These are phyloP conservation scores for Hyaloscypha finlandica DNA, from an alignment of 495 filamentous ascomycete genomes.

Conservation along the genomic window DNA sequence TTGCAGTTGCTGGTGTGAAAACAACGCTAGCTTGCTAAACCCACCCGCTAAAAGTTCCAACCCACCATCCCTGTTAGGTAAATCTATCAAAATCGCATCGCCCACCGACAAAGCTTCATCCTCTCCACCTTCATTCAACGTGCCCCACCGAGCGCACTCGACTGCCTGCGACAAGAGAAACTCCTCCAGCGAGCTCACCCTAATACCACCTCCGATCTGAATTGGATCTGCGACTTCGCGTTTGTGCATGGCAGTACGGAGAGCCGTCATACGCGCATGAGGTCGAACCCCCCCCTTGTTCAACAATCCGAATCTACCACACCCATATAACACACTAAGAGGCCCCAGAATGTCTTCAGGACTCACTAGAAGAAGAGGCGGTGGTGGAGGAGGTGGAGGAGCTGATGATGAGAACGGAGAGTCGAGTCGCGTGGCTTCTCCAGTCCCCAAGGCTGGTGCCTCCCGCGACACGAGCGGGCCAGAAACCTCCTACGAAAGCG, in stretches of 20 bases:
- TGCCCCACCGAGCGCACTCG: background rate
- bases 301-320: conserved; percentile 10
- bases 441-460: conserved; percentile 56
- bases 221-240: conserved; percentile 1
- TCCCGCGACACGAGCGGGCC: conserved; percentile 66
- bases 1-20: background rate
- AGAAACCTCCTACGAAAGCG: conserved; percentile 89
- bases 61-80: conserved; percentile 12
- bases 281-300: conserved; percentile 23
- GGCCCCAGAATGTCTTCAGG: conserved; percentile 63
- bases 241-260: conserved; percentile 20
- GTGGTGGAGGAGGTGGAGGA: conserved; percentile 56
- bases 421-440: conserved; percentile 67
- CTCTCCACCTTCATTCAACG: background rate
- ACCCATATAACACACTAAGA: conserved; percentile 14
- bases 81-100: background rate
- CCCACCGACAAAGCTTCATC: background rate
- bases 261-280: conserved; percentile 23
- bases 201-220: background rate
- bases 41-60: background rate
- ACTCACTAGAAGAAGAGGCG: conserved; percentile 75
- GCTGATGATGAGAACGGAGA: conserved; percentile 58
- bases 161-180: background rate
- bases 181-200: background rate
- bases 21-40: background rate